These are phyloP conservation scores for Tylopilus sp. DNA, from an alignment of 768 basidiomycete genomes.

Conservation along the genomic window DNA sequence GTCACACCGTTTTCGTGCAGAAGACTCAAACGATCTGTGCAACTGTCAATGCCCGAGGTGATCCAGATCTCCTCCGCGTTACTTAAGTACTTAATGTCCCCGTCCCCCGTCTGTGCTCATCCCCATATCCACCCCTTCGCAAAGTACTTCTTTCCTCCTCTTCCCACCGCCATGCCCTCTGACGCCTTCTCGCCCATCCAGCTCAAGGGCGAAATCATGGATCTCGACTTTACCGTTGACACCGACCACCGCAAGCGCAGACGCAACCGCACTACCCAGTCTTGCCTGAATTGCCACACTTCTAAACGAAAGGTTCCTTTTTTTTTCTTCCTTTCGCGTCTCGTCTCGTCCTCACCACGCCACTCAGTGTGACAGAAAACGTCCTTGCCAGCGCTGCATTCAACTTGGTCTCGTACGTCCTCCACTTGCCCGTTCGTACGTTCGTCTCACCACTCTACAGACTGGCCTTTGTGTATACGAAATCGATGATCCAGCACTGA, in stretches of 20 bases:
- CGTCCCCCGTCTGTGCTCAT: slow-evolving; percentile 37
- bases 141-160: slow-evolving; percentile 38
- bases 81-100: slow-evolving; percentile 57
- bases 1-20: slow-evolving; percentile 35
- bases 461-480: slow-evolving; percentile 95
- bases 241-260: slow-evolving; percentile 79
- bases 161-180: slow-evolving; percentile 45
- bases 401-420: slow-evolving; percentile 76
- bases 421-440: background rate
- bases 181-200: slow-evolving; percentile 53
- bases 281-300: slow-evolving; percentile 85
- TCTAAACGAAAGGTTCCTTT: slow-evolving; percentile 82
- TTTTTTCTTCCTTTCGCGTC: background rate
- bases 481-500: slow-evolving; percentile 81
- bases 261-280: slow-evolving; percentile 89
- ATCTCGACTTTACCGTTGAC: slow-evolving; percentile 70
- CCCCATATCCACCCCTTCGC: slow-evolving; percentile 51
- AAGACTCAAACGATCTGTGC: slow-evolving; percentile 28
- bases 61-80: slow-evolving; percentile 43
- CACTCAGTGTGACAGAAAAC: slow-evolving; percentile 76
- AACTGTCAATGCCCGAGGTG: slow-evolving; percentile 36
- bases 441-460: slow-evolving; percentile 35
- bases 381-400: slow-evolving; percentile 88
- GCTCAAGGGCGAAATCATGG: slow-evolving; percentile 75
- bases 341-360: slow-evolving; percentile 5